Conservation (phyloP, 345 rosid genomes). For the Arabidopsis arenosa region DNA sequence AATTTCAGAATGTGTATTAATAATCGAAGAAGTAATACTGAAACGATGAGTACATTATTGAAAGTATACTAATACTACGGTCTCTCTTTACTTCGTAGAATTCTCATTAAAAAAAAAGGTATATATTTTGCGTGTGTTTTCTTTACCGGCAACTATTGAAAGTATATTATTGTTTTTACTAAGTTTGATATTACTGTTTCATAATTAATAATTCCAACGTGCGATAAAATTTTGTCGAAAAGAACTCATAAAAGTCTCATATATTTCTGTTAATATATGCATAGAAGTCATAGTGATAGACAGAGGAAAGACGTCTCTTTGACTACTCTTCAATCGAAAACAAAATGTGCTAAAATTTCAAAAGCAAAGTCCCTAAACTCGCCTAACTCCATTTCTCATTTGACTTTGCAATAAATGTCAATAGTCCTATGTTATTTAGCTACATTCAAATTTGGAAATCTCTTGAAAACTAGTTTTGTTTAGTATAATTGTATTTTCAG, state of each 20-base stretch:
- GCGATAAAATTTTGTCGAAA: constrained; percentile 12
- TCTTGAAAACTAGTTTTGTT: too few species aligned
- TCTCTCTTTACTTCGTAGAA: neutral
- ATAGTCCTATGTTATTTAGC: constrained; percentile 29
- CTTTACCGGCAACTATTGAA: neutral
- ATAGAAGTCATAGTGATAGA: constrained; percentile 36
- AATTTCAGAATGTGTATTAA: neutral
- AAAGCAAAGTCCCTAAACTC: constrained; percentile 44
- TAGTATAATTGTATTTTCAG: too few species aligned
- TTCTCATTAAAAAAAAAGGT: neutral
- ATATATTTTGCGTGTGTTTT: neutral
- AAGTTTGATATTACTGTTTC: neutral
- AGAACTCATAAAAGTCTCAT: constrained; percentile 15
- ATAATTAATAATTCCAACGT: neutral
- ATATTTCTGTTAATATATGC: constrained; percentile 13
- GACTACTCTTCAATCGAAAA: constrained; percentile 34
- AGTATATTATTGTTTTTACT: neutral
- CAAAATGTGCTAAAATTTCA: constrained; percentile 31
- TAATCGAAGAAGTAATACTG: neutral
- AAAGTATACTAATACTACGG: neutral
- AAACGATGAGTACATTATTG: neutral
- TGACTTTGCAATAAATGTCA: constrained; percentile 44
- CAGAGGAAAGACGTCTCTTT: constrained; percentile 46
- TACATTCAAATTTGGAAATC: constrained; percentile 1
- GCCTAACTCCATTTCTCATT: constrained; percentile 47